Evolutionary conservation across 2,329 filamentous ascomycete genomes (phyloP), one percentile per base, ranked within the genome.

Genomic region (Aspergillus brasiliensis): DNA sequence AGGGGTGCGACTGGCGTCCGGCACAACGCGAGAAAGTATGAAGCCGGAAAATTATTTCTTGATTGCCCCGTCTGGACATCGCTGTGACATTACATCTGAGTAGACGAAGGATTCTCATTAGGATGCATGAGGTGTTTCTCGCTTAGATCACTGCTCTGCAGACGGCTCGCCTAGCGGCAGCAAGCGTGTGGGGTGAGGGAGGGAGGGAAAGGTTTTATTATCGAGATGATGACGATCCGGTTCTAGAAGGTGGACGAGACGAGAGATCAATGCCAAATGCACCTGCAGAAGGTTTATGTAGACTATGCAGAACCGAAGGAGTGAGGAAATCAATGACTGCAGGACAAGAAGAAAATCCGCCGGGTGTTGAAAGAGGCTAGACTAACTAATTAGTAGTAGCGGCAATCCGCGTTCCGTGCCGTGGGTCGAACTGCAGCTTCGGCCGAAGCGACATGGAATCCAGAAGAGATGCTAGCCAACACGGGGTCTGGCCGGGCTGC

Each of bases 31-130:
- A 42, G 70, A 75, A 61, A 75, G 65, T 17, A 79, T 79, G 77
- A 73, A 75, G 56, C 68, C 77, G 62, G 73, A 76, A 57, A 79
- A 79, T 55, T 79, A 75, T 66, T 80, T 80, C 54, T 65, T 80
- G 53, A 76, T 80, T 47, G 70, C 74, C 25, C 78, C 77, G 0
- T 74, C 73, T 58, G 73, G 69, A 3, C 74, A 80, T 67, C 65
- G 69, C 27, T 80, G 77, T 59, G 74, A 77, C 58, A 71, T 78
- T 48, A 38, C 60, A 34, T 17, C 25, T 13, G 51, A 31, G 3
- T 25, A 54, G 7, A 8, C 17, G 5, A 6, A 15, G 5, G 13
- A 11, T 23, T 5, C 5, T 23, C 11, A 13, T 15, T 19, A 2
- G 15, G 8, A 10, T 23, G 13, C 13, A 44, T 15, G 19, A 21